Conservation (phyloP, 1,284 basidiomycete species). For the Moniliella sp. region DNA sequence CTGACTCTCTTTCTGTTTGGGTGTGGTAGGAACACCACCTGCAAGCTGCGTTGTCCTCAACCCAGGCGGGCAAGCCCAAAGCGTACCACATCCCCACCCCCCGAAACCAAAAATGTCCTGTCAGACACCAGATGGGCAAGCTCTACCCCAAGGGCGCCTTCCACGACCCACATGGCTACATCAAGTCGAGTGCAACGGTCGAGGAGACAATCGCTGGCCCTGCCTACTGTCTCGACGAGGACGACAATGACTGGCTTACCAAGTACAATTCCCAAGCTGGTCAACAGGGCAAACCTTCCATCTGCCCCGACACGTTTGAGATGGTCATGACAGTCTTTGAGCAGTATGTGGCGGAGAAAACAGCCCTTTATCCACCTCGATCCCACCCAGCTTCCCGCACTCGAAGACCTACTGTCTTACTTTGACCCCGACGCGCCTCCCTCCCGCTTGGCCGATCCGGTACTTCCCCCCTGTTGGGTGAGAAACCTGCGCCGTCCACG, state of each 20-base stretch:
- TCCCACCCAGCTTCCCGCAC: conserved; percentile 15
- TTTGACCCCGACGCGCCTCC: conserved; percentile 18
- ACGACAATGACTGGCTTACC: conserved; percentile 78
- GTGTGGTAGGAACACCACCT: conserved; percentile 30
- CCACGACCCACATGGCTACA: conserved; percentile 43
- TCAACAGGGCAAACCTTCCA: too few relatives aligned
- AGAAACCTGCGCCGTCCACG: too few relatives aligned
- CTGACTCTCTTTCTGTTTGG: not conserved
- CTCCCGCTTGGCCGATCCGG: conserved; percentile 15
- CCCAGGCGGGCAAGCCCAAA: conserved; percentile 3
- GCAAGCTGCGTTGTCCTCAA: conserved; percentile 26
- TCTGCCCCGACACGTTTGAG: conserved; percentile 65
- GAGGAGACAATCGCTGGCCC: conserved; percentile 54
- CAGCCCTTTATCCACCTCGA: conserved; percentile 65
- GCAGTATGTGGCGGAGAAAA: conserved; percentile 66
- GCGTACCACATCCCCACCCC: conserved; percentile 34
- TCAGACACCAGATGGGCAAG: too few relatives aligned
- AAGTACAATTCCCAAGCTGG: conserved; percentile 67
- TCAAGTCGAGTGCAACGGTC: conserved; percentile 64
- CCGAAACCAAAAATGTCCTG: too few relatives aligned
- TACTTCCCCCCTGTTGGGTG: conserved; percentile 12
- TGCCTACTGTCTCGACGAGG: conserved; percentile 84
- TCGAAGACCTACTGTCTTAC: conserved; percentile 15
- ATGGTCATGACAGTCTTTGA: conserved; percentile 86
- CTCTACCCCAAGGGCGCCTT: conserved; percentile 26